Evolutionary conservation across 495 filamentous ascomycete species (phyloP), one percentile per base, ranked within the genome.

Genomic region (Aspergillus conjunctus): DNA sequence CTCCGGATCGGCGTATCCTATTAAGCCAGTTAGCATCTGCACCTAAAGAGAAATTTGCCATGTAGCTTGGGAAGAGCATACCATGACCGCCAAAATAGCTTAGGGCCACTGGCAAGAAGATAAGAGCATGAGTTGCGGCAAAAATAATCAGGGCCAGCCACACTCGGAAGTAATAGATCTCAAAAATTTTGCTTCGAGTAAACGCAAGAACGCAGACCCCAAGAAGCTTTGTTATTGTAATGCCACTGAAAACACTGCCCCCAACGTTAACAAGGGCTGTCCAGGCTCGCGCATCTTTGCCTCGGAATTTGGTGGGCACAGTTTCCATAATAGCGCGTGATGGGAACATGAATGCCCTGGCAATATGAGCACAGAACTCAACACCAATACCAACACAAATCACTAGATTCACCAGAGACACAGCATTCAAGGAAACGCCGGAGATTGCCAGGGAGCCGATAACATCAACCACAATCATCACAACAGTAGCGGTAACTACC

Each of bases 81-180:
- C 85, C 93, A 60, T 89, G 87, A 5, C 94, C 94, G 11, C 94
- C 94, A 59, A 91, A 78, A 43, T 96, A 81, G 67, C 90, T 93
- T 60, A 99, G 80, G 30, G 88, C 90, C 7, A 97, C 95, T 0
- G 94, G 94, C 61, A 99, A 76, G 73, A 96, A 96, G 3, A 99
- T 83, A 15, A 99, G 80, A 11, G 93, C 91, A 71, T 99, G 94
- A 0, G 83, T 79, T 20, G 91, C 91, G n/a, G 91, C 95, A 61
- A 96, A 91, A 20, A 92, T 63, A 39, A 98, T 91, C 60, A 99
- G 80, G 46, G 93, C 88, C 20, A 96, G 70, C 94, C 94, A 99
- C 37, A 99, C 89, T 8, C 94, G 81, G 78, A 99, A 99, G 72
- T 98, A 99, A 73, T 98, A 99, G 56, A 98, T 90, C 79, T 98